Evolutionary conservation across 441 rosid species (phyloP), one percentile per base, ranked within the genome.

Genomic region (Erodium trifolium): DNA sequence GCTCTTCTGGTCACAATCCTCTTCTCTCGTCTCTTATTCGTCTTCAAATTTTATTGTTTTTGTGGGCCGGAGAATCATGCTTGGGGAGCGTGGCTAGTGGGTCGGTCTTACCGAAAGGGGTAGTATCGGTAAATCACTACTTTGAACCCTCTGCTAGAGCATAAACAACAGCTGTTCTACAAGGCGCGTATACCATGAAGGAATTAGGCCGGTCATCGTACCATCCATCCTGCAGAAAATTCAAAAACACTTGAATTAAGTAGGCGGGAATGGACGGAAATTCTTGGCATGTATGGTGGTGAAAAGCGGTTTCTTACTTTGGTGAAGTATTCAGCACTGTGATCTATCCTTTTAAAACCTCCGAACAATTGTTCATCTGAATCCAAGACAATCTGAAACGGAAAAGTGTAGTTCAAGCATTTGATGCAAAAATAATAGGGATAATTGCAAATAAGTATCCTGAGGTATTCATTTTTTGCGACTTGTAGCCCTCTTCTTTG

Each of bases 141-240:
- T 60, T 0, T 19, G 34, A 60, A 23, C 6, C 14, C 65, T 89
- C 87, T 67, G 77, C 88, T 62, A 86, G 80, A 31, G 91, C 96
- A 68, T 90, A 94, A 18, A 94, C 98, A 47, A 86, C 94, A 19
- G 96, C 97, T 1, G 97, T 90, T 82, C 99, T 88, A 72, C 82
- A 75, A 3, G 99, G 98, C 2, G 99, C 84, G 75, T 94, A 91
- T 65, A 91, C 87, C 83, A 81, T 63, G 80, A 94, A 82, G 47
- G 94, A 94, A 45, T 81, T 73, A 60, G 96, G 97, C 19, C 97
- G 86, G 67, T 86, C 82, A 18, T 94, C 88, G 67, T 75, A 81
- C 85, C 82, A 75, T 49, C 91, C 96, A 12, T 86, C 91, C 99
- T 94, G 91, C 79, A 81, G 62, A 49, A 34, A 67, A 69, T 69